These are phyloP conservation scores for Zygosaccharomyces kombuchaensis DNA, from an alignment of 805 yeast species.

Conservation along the genomic window DNA sequence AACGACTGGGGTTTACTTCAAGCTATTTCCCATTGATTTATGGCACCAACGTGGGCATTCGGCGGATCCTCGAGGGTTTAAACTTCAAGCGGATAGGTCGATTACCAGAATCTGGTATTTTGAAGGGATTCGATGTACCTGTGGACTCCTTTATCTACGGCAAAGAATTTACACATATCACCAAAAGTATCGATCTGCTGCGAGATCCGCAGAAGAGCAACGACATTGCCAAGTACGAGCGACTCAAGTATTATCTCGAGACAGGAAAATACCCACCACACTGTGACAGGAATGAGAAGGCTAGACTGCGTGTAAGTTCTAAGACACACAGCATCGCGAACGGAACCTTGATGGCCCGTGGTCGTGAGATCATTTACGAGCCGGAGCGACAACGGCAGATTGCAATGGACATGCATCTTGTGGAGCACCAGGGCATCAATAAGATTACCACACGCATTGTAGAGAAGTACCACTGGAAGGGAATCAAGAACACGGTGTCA, in stretches of 20 bases:
- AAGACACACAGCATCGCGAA: conserved; percentile 33
- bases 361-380: conserved; percentile 78
- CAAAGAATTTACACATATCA: conserved; percentile 58
- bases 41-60: conserved; percentile 80
- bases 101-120: conserved; percentile 80
- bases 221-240: conserved; percentile 55
- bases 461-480: conserved; percentile 84
- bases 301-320: conserved; percentile 70
- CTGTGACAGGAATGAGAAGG: conserved; percentile 78
- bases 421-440: conserved; percentile 82
- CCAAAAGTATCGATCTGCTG: conserved; percentile 30
- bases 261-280: conserved; percentile 84
- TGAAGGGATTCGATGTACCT: conserved; percentile 78
- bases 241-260: conserved; percentile 69
- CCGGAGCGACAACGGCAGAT: conserved; percentile 70
- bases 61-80: conserved; percentile 69
- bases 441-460: conserved; percentile 74
- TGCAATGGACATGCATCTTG: conserved; percentile 63
- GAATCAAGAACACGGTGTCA: conserved; percentile 83
- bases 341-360: conserved; percentile 54
- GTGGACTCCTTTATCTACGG: conserved; percentile 88
- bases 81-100: conserved; percentile 77
- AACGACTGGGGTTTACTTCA: conserved; percentile 79
- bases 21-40: conserved; percentile 80
- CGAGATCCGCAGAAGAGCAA: conserved; percentile 26